A percentile compares a stretch with the other conserved stretches of the same genome.
These are phyloP conservation scores for Lactarius hatsudake DNA, from an alignment of 768 basidiomycete genomes.

Conservation along the genomic window DNA sequence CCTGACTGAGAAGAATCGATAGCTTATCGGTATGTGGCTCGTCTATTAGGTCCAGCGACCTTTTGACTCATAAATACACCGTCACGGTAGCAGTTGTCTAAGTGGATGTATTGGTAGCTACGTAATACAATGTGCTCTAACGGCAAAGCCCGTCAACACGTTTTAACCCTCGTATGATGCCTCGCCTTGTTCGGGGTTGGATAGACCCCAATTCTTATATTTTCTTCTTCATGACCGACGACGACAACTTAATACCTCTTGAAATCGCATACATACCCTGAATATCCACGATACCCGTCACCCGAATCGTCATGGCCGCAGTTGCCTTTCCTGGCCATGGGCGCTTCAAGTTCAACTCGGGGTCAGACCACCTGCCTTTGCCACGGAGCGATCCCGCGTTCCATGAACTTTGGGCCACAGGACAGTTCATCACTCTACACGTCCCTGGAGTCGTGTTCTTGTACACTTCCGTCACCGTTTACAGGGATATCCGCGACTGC, in stretches of 20 bases:
- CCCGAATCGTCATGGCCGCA: neutral
- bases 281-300: neutral
- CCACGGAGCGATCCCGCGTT: neutral
- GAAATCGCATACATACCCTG: neutral
- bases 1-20: constrained; percentile 19
- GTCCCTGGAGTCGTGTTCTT: constrained; percentile 14
- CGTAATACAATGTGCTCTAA: neutral
- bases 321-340: constrained; percentile 8
- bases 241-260: neutral
- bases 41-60: neutral
- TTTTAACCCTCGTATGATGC: neutral
- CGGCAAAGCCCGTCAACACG: neutral
- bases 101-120: neutral
- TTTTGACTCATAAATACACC: neutral
- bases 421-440: constrained; percentile 3
- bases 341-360: constrained; percentile 22
- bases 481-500: constrained; percentile 5
- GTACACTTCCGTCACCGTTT: neutral
- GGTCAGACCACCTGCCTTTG: constrained; percentile 1
- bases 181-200: neutral
- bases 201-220: neutral
- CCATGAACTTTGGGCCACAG: constrained; percentile 8
- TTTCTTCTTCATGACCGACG: neutral
- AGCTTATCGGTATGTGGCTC: neutral
- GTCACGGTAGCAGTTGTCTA: neutral